phyloP scores from a whole-genome alignment of 2,329 filamentous ascomycete species.

The Calonectria honghensis region DNA sequence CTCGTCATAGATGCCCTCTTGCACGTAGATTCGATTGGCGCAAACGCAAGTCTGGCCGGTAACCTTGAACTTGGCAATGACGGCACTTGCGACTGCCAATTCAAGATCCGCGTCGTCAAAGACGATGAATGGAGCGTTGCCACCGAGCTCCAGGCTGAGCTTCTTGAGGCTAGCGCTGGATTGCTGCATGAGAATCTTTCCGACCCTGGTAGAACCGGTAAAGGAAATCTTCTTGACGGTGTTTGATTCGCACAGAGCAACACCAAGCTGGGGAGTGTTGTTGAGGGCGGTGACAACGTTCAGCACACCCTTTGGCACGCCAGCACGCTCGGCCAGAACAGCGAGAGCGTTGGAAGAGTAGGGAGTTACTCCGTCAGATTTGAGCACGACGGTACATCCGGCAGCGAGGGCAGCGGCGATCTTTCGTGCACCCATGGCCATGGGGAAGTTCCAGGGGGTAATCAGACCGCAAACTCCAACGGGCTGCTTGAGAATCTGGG shows the following conservation, averaged over 20 bases:
- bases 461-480: conserved; percentile 58
- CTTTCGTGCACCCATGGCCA: conserved; percentile 69
- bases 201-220: conserved; percentile 29
- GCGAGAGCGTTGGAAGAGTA: conserved; percentile 60
- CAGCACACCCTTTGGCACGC: conserved; percentile 2
- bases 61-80: conserved; percentile 89
- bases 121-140: conserved; percentile 26
- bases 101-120: conserved; percentile 81
- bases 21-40: conserved; percentile 14
- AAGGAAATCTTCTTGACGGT: conserved; percentile 37
- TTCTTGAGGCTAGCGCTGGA: conserved; percentile 28
- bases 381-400: conserved; percentile 86
- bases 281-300: conserved; percentile 16
- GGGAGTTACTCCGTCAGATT: conserved; percentile 89
- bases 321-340: conserved; percentile 1
- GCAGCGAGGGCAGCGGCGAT: conserved; percentile 75
- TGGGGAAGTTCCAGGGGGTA: conserved; percentile 73
- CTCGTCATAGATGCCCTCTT: conserved; percentile 9
- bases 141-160: conserved; percentile 32
- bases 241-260: conserved; percentile 3
- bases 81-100: conserved; percentile 75
- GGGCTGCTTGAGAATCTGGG: conserved; percentile 46
- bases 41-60: conserved; percentile 94
- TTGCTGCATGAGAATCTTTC: conserved; percentile 30
- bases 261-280: conserved; percentile 18